phyloP scores from a whole-genome alignment of 2,329 filamentous ascomycete genomes.

The Alternaria solani region DNA sequence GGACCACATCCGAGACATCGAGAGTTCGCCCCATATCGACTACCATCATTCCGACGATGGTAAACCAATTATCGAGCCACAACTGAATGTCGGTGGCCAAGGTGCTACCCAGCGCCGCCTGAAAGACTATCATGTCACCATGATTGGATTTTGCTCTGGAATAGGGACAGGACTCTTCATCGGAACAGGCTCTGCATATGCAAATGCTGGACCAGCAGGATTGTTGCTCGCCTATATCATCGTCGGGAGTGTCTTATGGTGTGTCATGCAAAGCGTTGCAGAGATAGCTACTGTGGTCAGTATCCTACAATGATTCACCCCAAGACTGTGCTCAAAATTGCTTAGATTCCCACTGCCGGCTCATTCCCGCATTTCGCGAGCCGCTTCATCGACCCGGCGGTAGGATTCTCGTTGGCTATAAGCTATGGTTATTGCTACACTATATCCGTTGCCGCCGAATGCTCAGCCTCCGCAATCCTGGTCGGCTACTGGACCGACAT shows the following conservation, averaged over 20 bases:
- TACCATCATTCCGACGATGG: slow-evolving; percentile 16
- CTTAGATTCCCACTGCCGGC: slow-evolving; percentile 51
- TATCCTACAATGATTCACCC: not conserved
- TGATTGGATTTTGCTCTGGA: slow-evolving; percentile 32
- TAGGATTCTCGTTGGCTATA: slow-evolving; percentile 61
- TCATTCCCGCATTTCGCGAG: slow-evolving; percentile 69
- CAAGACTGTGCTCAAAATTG: not conserved
- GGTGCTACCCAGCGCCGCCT: slow-evolving; percentile 29
- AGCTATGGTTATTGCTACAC: slow-evolving; percentile 59
- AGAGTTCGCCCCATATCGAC: slow-evolving; percentile 18
- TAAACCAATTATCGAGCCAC: slow-evolving; percentile 27
- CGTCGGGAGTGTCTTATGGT: slow-evolving; percentile 62
- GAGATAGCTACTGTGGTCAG: slow-evolving; percentile 62
- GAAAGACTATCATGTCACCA: slow-evolving; percentile 30
- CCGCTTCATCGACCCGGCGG: slow-evolving; percentile 68
- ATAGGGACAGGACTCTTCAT: slow-evolving; percentile 33
- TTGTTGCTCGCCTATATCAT: slow-evolving; percentile 66
- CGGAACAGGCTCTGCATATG: slow-evolving; percentile 28
- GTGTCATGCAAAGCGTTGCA: slow-evolving; percentile 69
- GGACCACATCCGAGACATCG: slow-evolving; percentile 20
- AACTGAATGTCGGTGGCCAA: slow-evolving; percentile 29
- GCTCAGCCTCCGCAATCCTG: slow-evolving; percentile 52
- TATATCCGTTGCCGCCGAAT: slow-evolving; percentile 58
- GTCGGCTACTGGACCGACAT: slow-evolving; percentile 56
- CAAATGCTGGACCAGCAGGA: slow-evolving; percentile 54